Evolutionary conservation across 371 early-diverging fungal species (phyloP).

Genomic region (Entomophthora muscae): DNA sequence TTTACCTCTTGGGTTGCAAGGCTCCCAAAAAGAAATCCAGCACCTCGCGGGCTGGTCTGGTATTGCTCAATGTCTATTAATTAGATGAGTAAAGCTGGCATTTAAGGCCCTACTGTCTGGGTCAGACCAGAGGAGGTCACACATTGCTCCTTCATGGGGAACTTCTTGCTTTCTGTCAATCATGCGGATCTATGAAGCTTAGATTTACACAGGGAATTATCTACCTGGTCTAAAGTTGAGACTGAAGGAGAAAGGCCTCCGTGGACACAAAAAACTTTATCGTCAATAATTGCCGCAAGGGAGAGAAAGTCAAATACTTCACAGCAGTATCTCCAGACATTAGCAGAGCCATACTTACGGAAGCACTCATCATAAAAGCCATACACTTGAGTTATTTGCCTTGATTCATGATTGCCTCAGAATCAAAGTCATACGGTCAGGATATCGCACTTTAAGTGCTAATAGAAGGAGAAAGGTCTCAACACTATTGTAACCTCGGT

Average conservation of each 20-base stretch:
- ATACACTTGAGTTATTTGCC: conserved; percentile 99
- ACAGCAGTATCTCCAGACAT: conserved; percentile 96
- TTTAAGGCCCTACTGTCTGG: conserved; percentile 57
- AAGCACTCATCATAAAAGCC: conserved; percentile 99
- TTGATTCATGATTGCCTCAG: conserved; percentile 97
- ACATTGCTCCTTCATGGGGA: conserved; percentile 98
- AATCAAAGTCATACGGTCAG: conserved; percentile 92
- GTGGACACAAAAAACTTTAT: conserved; percentile 75
- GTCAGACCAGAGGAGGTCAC: conserved; percentile 98
- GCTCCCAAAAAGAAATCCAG: conserved; percentile 95
- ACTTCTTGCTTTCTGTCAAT: conserved; percentile 97
- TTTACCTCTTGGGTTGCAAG: conserved; percentile 67
- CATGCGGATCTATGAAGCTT: conserved; percentile 46
- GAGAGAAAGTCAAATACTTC: conserved; percentile 96
- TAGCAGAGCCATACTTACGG: conserved; percentile 91
- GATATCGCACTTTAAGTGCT: conserved; percentile 82
- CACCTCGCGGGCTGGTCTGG: conserved; percentile 96
- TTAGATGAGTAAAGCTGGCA: background rate
- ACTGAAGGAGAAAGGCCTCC: conserved; percentile 94
- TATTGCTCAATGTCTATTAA: conserved; percentile 67
- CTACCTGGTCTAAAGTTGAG: conserved; percentile 82
- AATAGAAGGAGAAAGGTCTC: conserved; percentile 97
- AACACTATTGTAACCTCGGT: conserved; percentile 97
- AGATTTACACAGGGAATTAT: background rate
- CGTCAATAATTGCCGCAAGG: conserved; percentile 43